Conservation (phyloP, 164 flowering plant genomes). For the Cinnamomum chago region DNA sequence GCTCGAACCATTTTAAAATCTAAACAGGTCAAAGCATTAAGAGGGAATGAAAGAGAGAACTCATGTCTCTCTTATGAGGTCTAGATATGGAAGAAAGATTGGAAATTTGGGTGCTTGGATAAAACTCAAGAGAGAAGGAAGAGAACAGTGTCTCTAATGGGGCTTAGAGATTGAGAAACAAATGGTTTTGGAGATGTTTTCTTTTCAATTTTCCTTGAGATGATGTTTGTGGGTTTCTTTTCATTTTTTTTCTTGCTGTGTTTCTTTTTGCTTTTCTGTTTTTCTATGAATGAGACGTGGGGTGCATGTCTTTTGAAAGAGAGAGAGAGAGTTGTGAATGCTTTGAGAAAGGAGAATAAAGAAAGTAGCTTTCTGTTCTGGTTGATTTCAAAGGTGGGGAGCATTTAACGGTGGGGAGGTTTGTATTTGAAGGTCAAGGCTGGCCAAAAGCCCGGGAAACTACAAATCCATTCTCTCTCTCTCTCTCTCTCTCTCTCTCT, state of each 20-base stretch:
- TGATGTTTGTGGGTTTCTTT: slow-evolving; percentile 1
- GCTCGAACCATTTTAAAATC: slow-evolving; percentile 35
- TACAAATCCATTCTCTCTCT: too few relatives aligned
- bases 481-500: too few relatives aligned
- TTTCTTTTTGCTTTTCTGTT: not conserved
- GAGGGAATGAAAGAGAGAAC: not conserved
- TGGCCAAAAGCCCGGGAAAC: slow-evolving; percentile 28
- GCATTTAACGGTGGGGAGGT: slow-evolving; percentile 18
- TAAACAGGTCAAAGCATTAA: not conserved
- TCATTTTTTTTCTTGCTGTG: not conserved
- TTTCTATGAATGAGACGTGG: slow-evolving; percentile 27
- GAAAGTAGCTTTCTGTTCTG: not conserved
- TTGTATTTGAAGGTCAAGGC: slow-evolving; percentile 17
- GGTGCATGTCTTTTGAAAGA: slow-evolving; percentile 34
- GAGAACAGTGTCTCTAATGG: slow-evolving; percentile 4
- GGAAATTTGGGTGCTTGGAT: not conserved
- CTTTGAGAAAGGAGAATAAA: not conserved
- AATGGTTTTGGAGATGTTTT: not conserved
- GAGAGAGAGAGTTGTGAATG: slow-evolving; percentile 4
- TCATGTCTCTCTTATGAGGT: slow-evolving; percentile 8
- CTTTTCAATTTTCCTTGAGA: not conserved
- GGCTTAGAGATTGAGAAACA: slow-evolving; percentile 5
- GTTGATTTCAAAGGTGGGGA: slow-evolving; percentile 15
- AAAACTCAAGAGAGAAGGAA: slow-evolving; percentile 1
- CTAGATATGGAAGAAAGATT: not conserved